These are phyloP conservation scores for Volvox carteri DNA, from an alignment of 163 green algal genomes.

Conservation along the genomic window DNA sequence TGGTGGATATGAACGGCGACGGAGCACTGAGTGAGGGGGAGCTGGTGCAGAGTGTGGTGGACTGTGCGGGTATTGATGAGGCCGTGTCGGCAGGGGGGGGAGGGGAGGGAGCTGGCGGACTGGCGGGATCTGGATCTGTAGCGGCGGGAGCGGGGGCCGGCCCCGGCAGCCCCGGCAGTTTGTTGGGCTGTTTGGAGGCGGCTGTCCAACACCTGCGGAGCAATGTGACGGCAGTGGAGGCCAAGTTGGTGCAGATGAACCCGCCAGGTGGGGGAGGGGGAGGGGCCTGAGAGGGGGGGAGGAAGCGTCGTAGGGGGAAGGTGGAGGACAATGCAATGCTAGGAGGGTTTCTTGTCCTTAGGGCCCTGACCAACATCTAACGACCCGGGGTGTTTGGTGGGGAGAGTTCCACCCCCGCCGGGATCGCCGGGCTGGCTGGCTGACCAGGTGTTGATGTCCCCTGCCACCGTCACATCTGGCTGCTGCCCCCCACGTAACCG, in stretches of 20 bases:
- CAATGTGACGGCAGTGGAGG: slow-evolving; percentile 11
- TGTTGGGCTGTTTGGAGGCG: background rate
- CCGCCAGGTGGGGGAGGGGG: slow-evolving; percentile 13
- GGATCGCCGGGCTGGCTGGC: too few relatives aligned
- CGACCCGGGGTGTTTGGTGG: too few relatives aligned
- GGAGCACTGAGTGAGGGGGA: slow-evolving; percentile 43
- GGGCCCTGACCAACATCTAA: too few relatives aligned
- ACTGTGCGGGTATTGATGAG: slow-evolving; percentile 34
- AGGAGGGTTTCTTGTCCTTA: too few relatives aligned
- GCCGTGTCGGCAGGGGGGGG: slow-evolving; percentile 5
- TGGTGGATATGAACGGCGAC: slow-evolving; percentile 62
- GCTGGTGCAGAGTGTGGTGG: slow-evolving; percentile 9
- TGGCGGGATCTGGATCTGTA: too few relatives aligned
- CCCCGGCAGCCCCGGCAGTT: background rate
- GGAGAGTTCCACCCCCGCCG: too few relatives aligned
- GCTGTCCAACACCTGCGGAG: slow-evolving; percentile 34
- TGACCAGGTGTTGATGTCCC: too few relatives aligned
- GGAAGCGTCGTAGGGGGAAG: too few relatives aligned
- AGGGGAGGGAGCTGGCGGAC: background rate
- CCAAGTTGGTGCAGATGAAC: slow-evolving; percentile 32
- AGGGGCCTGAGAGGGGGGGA: background rate
- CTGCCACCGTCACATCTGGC: too few relatives aligned
- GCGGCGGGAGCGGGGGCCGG: background rate
- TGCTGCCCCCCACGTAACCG: too few relatives aligned
- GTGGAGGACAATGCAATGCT: too few relatives aligned